Evolutionary conservation across 768 basidiomycete species (phyloP).

Genomic region (Melanogaster broomeanus): DNA sequence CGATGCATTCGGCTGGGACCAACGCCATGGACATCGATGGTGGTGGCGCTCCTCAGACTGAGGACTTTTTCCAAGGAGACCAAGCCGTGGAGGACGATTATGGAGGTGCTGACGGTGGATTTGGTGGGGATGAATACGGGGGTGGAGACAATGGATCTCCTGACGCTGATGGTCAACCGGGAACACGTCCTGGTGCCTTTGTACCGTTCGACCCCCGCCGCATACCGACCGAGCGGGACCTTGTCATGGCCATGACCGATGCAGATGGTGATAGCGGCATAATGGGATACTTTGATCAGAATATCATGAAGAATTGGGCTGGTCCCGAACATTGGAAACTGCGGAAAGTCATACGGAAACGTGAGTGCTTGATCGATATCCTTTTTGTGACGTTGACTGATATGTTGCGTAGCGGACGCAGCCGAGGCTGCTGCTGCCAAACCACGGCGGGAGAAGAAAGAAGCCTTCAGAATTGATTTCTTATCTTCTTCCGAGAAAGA

Average conservation of each 20-base stretch:
- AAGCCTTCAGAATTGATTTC: slow-evolving; percentile 84
- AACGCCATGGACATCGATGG: slow-evolving; percentile 43
- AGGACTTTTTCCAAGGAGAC: slow-evolving; percentile 72
- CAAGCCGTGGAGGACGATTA: slow-evolving; percentile 54
- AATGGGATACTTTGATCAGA: slow-evolving; percentile 90
- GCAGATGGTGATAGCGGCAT: slow-evolving; percentile 57
- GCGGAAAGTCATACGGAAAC: slow-evolving; percentile 73
- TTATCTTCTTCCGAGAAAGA: slow-evolving; percentile 57
- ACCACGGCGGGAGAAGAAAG: slow-evolving; percentile 72
- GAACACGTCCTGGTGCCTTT: slow-evolving; percentile 45
- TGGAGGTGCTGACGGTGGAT: slow-evolving; percentile 36
- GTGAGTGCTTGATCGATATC: slow-evolving; percentile 44
- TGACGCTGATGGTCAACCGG: slow-evolving; percentile 41
- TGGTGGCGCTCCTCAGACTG: slow-evolving; percentile 40
- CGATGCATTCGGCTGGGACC: slow-evolving; percentile 19
- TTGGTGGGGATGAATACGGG: slow-evolving; percentile 46
- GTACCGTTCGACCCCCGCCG: slow-evolving; percentile 85
- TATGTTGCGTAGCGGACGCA: slow-evolving; percentile 42
- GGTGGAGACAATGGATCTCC: slow-evolving; percentile 44
- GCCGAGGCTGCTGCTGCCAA: slow-evolving; percentile 51
- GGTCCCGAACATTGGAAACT: slow-evolving; percentile 99
- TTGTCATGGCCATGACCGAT: slow-evolving; percentile 85
- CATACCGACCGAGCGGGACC: slow-evolving; percentile 73
- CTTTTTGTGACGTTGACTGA: slow-evolving; percentile 1
- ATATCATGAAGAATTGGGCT: slow-evolving; percentile 92